Evolutionary conservation across 139 green algal species (phyloP).

Genomic region (Spirogloea muscicola): DNA sequence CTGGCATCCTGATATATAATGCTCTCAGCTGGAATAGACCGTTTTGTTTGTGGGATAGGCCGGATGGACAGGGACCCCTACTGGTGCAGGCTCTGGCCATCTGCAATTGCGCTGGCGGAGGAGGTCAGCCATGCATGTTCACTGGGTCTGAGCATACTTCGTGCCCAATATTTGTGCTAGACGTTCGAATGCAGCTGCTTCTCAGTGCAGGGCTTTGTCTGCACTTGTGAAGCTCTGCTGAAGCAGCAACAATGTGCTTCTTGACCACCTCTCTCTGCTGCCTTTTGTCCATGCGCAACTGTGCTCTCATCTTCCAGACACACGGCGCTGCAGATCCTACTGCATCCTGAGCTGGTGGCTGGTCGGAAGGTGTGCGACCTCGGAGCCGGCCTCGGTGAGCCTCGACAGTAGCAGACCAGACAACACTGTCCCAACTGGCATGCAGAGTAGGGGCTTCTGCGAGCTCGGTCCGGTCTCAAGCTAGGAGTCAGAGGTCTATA

Average conservation of each 20-base stretch:
- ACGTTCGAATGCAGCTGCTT: background rate
- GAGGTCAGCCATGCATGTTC: background rate
- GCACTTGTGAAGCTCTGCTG: background rate
- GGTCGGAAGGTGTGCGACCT: conserved; percentile 63
- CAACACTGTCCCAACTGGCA: no score
- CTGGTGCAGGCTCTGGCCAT: conserved; percentile 74
- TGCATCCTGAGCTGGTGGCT: conserved; percentile 56
- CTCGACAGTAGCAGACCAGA: no score
- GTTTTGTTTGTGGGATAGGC: no score
- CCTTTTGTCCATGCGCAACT: background rate
- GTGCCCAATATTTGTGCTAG: background rate
- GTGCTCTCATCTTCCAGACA: background rate
- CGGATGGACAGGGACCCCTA: conserved; percentile 60
- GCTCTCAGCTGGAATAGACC: no score
- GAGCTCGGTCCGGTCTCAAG: no score
- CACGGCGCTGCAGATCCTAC: conserved; percentile 48
- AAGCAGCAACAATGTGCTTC: background rate
- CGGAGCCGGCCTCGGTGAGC: conserved; percentile 47
- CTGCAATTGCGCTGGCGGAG: conserved; percentile 65
- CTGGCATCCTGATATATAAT: no score
- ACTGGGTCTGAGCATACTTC: background rate
- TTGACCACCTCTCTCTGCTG: background rate
- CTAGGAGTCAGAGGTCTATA: no score
- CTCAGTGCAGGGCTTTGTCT: background rate
- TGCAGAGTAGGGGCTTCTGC: no score